Evolutionary conservation across 805 yeast species (phyloP).

Genomic region (Pichia cephalocereana): DNA sequence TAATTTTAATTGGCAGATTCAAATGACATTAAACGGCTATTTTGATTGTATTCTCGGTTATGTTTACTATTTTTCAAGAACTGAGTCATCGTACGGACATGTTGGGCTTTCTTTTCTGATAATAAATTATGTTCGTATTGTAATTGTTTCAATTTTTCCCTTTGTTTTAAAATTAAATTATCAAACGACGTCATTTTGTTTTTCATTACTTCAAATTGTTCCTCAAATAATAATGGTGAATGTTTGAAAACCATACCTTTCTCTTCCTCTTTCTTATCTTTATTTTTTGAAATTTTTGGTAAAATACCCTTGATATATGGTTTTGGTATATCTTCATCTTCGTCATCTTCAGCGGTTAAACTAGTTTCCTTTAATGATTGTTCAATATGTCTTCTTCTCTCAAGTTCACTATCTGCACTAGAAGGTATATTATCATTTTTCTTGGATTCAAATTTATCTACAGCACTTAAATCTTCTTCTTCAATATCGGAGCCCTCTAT

Average conservation of each 20-base stretch:
- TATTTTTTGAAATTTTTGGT: no score
- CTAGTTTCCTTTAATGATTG: conserved; percentile 1
- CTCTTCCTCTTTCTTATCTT: not conserved
- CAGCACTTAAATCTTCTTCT: not conserved
- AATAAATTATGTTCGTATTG: not conserved
- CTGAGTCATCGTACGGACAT: not conserved
- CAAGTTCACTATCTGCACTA: not conserved
- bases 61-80: no score
- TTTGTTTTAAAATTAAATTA: not conserved
- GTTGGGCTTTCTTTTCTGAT: not conserved
- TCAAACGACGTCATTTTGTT: not conserved
- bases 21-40: not conserved
- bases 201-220: not conserved
- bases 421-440: not conserved
- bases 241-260: not conserved
- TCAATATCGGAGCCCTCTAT: conserved; percentile 17
- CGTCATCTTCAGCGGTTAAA: conserved; percentile 2
- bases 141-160: not conserved
- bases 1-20: not conserved
- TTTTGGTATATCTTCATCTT: not conserved
- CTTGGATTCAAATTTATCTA: not conserved
- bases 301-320: no score
- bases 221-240: not conserved
- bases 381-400: not conserved
- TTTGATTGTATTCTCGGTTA: no score